Evolutionary conservation across 305 asterid genomes (phyloP), one percentile per base, ranked within the genome.

Genomic region (Coffea humblotiana): DNA sequence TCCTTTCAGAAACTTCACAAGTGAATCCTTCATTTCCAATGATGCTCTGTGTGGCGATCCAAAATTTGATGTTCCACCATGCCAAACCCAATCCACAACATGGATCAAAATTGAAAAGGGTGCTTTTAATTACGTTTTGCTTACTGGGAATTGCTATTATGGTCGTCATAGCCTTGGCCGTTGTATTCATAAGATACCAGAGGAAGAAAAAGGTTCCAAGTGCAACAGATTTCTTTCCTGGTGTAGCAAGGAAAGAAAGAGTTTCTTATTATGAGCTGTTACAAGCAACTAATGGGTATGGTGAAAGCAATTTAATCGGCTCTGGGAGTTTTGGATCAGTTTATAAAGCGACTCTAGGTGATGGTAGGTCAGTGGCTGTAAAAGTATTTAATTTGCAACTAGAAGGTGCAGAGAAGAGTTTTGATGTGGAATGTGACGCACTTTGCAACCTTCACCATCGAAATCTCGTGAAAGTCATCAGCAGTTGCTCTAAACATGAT

Each of bases 1-100:
- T 32, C 74, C 80, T 81, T 76, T 70, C 19, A 70, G 0, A 77
- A 81, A 64, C 71, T 71, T 81, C 84, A 81, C 81, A 18, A 37
- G 12, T 77, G 77, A 71, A 47, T 48, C 72, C 1, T 81, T 81
- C 67, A n/a, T 80, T 40, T 81, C 74, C 18, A 76, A 76, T 81
- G 76, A n/a, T 21, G 80, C 69, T 61, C 52, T 81, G 23, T 76
- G 84, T 13, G 78, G 84, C 8, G 35, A 14, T 16, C 51, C 78
- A 21, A 71, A 70, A 47, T 35, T 77, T 64, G 32, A 81, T 23
- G 81, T 81, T n/a, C 80, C n/a, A 0, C 72, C 47, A 47, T 81
- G 78, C 5, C 49, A 69, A 43, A 60, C 15, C 15, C 11, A 80
- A 27, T 21, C 7, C 75, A 48, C 43, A 16, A 40, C 4, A 13